These are phyloP conservation scores for Citropsis articulata DNA, from an alignment of 345 rosid genomes.

Conservation along the genomic window DNA sequence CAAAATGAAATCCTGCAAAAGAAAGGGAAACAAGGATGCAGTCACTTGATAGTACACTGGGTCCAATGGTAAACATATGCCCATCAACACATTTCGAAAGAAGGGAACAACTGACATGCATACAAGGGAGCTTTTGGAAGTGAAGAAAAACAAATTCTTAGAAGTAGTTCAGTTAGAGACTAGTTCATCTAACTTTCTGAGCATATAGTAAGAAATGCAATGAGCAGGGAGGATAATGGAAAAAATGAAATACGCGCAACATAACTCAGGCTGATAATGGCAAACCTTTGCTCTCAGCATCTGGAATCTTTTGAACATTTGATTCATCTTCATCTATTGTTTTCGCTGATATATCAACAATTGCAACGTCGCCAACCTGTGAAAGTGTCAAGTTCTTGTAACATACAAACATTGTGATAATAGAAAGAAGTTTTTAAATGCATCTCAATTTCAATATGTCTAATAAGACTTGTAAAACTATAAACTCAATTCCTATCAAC, in stretches of 20 bases:
- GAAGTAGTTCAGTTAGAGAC: background rate
- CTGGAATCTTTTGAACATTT: conserved; percentile 62
- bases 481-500: background rate
- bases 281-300: conserved; percentile 90
- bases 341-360: conserved; percentile 82
- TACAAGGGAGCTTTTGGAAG: background rate
- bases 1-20: conserved; percentile 76
- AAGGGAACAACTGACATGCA: background rate
- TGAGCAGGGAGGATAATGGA: background rate
- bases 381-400: conserved; percentile 15
- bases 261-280: conserved; percentile 9
- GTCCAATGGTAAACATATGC: background rate
- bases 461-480: background rate
- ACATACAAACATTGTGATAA: conserved; percentile 1
- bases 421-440: background rate
- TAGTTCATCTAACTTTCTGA: background rate
- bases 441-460: background rate
- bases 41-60: background rate
- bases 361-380: conserved; percentile 84
- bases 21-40: background rate
- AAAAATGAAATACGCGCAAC: background rate
- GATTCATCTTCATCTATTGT: conserved; percentile 58
- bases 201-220: background rate
- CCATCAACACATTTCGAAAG: background rate
- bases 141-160: background rate